phyloP scores from a whole-genome alignment of 169 alveolate species.

The Cryptosporidium bovis region DNA sequence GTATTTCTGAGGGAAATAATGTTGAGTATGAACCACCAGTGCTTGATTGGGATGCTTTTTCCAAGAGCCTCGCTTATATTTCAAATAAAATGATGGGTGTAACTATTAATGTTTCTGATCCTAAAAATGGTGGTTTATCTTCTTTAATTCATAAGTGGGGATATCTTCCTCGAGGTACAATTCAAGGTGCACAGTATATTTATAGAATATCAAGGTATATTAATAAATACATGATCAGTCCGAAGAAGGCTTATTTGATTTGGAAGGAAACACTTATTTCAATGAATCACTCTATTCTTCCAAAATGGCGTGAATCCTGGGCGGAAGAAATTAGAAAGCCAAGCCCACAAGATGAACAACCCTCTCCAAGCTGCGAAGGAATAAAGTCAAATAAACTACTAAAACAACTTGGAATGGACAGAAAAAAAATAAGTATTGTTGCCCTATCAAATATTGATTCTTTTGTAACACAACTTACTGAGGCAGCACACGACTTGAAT shows the following conservation, averaged over 20 bases:
- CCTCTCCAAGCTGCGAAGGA: conserved; percentile 54
- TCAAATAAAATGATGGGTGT: conserved; percentile 45
- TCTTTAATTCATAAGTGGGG: conserved; percentile 66
- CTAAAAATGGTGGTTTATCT: conserved; percentile 38
- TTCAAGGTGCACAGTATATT: conserved; percentile 73
- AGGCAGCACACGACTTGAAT: conserved; percentile 73
- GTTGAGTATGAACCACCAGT: conserved; percentile 46
- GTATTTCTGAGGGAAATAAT: not conserved
- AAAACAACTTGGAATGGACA: conserved; percentile 65
- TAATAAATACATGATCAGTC: conserved; percentile 64
- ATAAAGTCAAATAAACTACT: conserved; percentile 38
- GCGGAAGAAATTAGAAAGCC: conserved; percentile 48
- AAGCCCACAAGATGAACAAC: conserved; percentile 59
- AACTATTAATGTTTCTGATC: conserved; percentile 41
- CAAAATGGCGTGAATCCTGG: conserved; percentile 75
- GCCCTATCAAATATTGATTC: conserved; percentile 56
- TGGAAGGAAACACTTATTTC: conserved; percentile 67
- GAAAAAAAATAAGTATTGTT: conserved; percentile 39
- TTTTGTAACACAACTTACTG: conserved; percentile 56
- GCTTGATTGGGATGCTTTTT: conserved; percentile 37
- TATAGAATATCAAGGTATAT: conserved; percentile 63
- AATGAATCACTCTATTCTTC: conserved; percentile 52
- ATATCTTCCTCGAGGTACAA: conserved; percentile 60
- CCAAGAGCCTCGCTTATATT: conserved; percentile 2
- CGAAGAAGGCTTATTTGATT: conserved; percentile 59